A percentile compares a stretch with the other conserved stretches of the same genome.
These are phyloP conservation scores for Stephanodiscus triporus DNA, from an alignment of 108 stramenopile species.

Conservation along the genomic window DNA sequence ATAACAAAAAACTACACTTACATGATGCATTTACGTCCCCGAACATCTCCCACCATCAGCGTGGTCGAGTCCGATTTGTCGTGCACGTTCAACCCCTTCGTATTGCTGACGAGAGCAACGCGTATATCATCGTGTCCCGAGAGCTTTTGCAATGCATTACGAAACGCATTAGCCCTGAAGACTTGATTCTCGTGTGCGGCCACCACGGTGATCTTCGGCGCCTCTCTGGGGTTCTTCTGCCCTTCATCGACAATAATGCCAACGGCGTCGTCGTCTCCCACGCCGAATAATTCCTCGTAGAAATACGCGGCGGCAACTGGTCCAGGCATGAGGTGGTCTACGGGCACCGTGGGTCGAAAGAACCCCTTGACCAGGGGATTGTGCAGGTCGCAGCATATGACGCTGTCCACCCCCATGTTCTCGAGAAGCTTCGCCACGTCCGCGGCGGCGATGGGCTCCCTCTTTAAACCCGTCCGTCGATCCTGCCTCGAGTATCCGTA, in stretches of 20 bases:
- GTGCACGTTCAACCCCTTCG: slow-evolving; percentile 20
- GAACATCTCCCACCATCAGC: slow-evolving; percentile 74
- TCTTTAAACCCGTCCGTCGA: slow-evolving; percentile 48
- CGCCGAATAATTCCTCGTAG: slow-evolving; percentile 73
- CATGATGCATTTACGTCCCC: slow-evolving; percentile 84
- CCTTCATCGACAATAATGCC: too few species aligned
- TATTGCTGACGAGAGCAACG: slow-evolving; percentile 78
- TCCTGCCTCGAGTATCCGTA: slow-evolving; percentile 89
- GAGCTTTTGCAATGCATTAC: slow-evolving; percentile 74
- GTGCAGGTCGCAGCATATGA: slow-evolving; percentile 87
- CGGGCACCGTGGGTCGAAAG: slow-evolving; percentile 71
- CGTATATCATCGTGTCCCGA: slow-evolving; percentile 70
- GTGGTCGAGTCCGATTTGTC: slow-evolving; percentile 29
- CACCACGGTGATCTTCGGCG: slow-evolving; percentile 72
- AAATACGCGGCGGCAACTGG: slow-evolving; percentile 92
- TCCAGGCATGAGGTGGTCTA: slow-evolving; percentile 84
- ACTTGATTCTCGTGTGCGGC: slow-evolving; percentile 90
- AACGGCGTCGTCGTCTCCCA: slow-evolving; percentile 7
- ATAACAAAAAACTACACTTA: slow-evolving; percentile 16
- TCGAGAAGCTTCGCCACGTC: slow-evolving; percentile 85
- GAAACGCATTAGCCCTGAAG: slow-evolving; percentile 75
- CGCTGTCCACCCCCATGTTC: slow-evolving; percentile 87
- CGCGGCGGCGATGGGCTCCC: slow-evolving; percentile 86
- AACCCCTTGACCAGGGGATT: slow-evolving; percentile 71
- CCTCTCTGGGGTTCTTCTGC: slow-evolving; percentile 2